Evolutionary conservation across 2,329 filamentous ascomycete species (phyloP).

Genomic region (Colletotrichum neosansevieriae): DNA sequence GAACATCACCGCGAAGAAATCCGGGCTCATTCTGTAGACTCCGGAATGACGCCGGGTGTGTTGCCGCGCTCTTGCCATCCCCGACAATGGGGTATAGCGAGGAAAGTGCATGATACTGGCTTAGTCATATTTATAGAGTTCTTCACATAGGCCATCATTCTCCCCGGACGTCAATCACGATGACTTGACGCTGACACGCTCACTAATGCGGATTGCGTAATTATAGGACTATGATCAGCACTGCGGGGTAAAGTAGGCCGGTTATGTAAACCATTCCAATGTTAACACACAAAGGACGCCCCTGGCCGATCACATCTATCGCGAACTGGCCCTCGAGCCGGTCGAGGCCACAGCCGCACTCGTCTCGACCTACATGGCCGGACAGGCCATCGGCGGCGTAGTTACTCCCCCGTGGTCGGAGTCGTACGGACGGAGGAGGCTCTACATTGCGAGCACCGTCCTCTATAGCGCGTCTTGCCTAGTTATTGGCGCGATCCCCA

Average conservation of each 20-base stretch:
- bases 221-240: conserved; percentile 23
- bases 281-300: not conserved
- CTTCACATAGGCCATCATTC: conserved; percentile 28
- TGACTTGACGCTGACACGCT: not conserved
- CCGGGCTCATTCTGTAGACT: too few relatives aligned
- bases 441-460: conserved; percentile 17
- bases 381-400: conserved; percentile 16
- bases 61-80: too few relatives aligned
- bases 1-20: too few relatives aligned
- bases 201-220: too few relatives aligned
- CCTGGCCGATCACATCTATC: not conserved
- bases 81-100: conserved; percentile 6
- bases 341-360: conserved; percentile 6
- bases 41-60: too few relatives aligned
- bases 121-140: conserved; percentile 24
- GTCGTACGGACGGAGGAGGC: conserved; percentile 25
- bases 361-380: conserved; percentile 27
- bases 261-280: not conserved
- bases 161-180: too few relatives aligned
- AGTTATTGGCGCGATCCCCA: not conserved
- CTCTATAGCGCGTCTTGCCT: conserved; percentile 21
- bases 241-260: conserved; percentile 11
- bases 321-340: not conserved
- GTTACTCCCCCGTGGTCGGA: conserved; percentile 25
- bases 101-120: conserved; percentile 22